Evolutionary conservation across 2,329 filamentous ascomycete species (phyloP).

Genomic region (Chaetomium olivaceum): DNA sequence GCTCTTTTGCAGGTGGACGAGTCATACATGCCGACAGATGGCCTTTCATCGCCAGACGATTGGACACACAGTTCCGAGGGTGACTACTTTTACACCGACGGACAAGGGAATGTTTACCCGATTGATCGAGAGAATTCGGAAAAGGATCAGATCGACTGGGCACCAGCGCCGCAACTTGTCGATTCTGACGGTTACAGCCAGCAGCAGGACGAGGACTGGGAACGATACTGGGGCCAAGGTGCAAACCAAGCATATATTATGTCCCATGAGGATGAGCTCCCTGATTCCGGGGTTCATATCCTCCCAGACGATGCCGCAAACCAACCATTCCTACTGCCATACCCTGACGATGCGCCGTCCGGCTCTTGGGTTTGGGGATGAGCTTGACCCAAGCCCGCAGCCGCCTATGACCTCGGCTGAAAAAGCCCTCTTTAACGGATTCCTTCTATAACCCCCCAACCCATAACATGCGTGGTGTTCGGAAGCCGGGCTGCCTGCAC

Average conservation of each 20-base stretch:
- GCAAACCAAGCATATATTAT: slow-evolving; percentile 27
- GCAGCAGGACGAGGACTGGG: slow-evolving; percentile 1
- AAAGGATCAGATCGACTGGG: slow-evolving; percentile 2
- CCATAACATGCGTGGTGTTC: neutral
- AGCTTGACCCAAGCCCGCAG: neutral
- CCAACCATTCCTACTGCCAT: neutral
- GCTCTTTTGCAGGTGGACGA: neutral
- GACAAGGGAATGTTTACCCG: slow-evolving; percentile 27
- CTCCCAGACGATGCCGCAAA: neutral
- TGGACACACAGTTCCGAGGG: slow-evolving; percentile 23
- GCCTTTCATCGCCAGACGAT: neutral
- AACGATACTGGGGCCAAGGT: neutral
- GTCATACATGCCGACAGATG: neutral
- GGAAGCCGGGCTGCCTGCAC: neutral
- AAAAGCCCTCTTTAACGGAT: neutral
- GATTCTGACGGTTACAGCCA: slow-evolving; percentile 1
- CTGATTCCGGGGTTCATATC: neutral
- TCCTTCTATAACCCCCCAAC: neutral
- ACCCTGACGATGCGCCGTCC: neutral
- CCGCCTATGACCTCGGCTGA: neutral
- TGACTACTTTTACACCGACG: slow-evolving; percentile 32
- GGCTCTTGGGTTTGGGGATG: neutral
- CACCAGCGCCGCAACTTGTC: neutral
- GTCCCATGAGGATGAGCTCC: slow-evolving; percentile 20
- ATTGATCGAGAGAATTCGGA: slow-evolving; percentile 14